Percentiles rank a stretch among this genome's conserved stretches.
These are phyloP conservation scores for Hordeum marinum DNA, from an alignment of 176 grass and related monocot genomes.

Conservation along the genomic window DNA sequence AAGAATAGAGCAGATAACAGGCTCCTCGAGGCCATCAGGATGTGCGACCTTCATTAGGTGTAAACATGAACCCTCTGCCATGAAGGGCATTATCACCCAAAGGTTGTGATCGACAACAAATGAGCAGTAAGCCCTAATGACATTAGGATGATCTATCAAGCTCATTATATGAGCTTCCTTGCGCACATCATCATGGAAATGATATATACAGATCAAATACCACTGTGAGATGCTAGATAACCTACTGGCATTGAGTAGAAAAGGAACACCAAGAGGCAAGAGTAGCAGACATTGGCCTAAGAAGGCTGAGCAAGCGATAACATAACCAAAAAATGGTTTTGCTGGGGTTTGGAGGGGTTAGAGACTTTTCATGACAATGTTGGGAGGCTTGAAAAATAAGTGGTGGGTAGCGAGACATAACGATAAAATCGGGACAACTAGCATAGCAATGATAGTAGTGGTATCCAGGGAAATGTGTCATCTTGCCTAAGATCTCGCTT, in stretches of 20 bases:
- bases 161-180: constrained; percentile 94
- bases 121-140: constrained; percentile 84
- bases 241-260: not conserved
- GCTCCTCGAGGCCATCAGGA: constrained; percentile 88
- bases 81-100: constrained; percentile 99
- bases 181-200: constrained; percentile 74
- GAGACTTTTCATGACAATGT: no score
- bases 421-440: no score
- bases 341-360: no score
- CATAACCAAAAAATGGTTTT: no score
- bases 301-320: no score
- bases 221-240: not conserved
- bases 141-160: constrained; percentile 90
- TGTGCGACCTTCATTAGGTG: constrained; percentile 94
- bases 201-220: constrained; percentile 1
- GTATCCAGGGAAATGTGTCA: no score
- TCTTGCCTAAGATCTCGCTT: no score
- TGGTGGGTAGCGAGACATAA: no score
- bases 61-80: constrained; percentile 93
- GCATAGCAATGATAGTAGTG: no score
- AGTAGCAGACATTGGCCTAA: not conserved
- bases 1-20: constrained; percentile 72
- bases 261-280: not conserved
- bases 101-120: constrained; percentile 79
- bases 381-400: no score